Evolutionary conservation across 495 filamentous ascomycete genomes (phyloP), one percentile per base, ranked within the genome.

Genomic region (Arthonia radiata): DNA sequence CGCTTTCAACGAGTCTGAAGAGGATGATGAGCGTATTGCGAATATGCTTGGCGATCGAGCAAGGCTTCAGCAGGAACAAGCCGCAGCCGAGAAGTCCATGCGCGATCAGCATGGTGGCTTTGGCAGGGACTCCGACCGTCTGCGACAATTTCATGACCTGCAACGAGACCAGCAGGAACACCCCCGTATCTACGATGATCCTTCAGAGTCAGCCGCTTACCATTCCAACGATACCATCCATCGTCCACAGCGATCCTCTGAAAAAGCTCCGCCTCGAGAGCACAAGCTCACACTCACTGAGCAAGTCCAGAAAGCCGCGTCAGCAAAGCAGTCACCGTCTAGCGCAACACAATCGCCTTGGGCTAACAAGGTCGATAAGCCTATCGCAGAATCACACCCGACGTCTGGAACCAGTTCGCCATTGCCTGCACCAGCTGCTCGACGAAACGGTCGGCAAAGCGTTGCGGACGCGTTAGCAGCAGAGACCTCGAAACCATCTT

Each of bases 201-300:
- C n/a, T n/a, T n/a, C n/a, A n/a, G n/a, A n/a, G n/a, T n/a, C n/a
- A n/a, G n/a, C n/a, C n/a, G n/a, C n/a, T n/a, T n/a, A n/a, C n/a
- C n/a, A n/a, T n/a, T n/a, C n/a, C n/a, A n/a, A n/a, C n/a, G n/a
- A n/a, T n/a, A n/a, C n/a, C n/a, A n/a, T n/a, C n/a, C n/a, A n/a
- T n/a, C n/a, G n/a, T n/a, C n/a, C n/a, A n/a, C n/a, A n/a, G n/a
- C n/a, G n/a, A n/a, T n/a, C n/a, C n/a, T n/a, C n/a, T n/a, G n/a
- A n/a, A n/a, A n/a, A n/a, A n/a, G n/a, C n/a, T n/a, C n/a, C n/a
- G n/a, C n/a, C n/a, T n/a, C n/a, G n/a, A n/a, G n/a, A n/a, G n/a
- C n/a, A n/a, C n/a, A n/a, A n/a, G n/a, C 57, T 80, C 1, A 78
- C 77, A 17, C 57, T 89, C 7, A 75, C 72, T n/a, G 74, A 91